phyloP scores from a whole-genome alignment of 176 grass and related monocot species.

The Hyparrhenia diplandra region DNA sequence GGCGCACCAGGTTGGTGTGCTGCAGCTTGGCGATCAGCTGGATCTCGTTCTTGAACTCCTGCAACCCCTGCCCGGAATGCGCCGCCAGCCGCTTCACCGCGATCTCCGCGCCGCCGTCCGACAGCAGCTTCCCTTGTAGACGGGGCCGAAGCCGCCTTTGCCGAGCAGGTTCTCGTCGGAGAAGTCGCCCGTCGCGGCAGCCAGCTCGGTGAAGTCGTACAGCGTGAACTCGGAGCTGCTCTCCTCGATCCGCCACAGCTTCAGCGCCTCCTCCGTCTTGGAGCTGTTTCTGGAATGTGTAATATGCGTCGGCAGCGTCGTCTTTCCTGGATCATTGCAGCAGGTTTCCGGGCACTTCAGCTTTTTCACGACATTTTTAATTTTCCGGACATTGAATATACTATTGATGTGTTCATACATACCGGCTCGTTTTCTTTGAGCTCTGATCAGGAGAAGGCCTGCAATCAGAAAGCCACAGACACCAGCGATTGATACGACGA shows the following conservation, averaged over 20 bases:
- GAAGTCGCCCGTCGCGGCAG: constrained; percentile 28
- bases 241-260: constrained; percentile 48
- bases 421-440: not conserved
- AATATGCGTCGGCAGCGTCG: not conserved
- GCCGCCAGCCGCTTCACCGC: constrained; percentile 57
- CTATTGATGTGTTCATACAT: not conserved
- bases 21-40: constrained; percentile 62
- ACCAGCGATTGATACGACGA: constrained; percentile 9
- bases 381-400: not conserved
- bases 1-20: constrained; percentile 66
- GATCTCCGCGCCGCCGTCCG: constrained; percentile 23
- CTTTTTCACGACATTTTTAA: no score
- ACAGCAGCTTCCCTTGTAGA: constrained; percentile 56
- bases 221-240: constrained; percentile 44
- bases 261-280: constrained; percentile 43
- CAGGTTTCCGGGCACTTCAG: not conserved
- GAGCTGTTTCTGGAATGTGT: constrained; percentile 21
- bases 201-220: constrained; percentile 33
- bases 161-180: constrained; percentile 46
- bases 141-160: constrained; percentile 47
- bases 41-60: constrained; percentile 68
- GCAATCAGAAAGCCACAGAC: constrained; percentile 22
- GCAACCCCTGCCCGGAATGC: constrained; percentile 36
- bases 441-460: constrained; percentile 12
- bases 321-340: not conserved